Evolutionary conservation across 805 yeast genomes (phyloP), one percentile per base, ranked within the genome.

Genomic region (Barnettozyma botsteinii): DNA sequence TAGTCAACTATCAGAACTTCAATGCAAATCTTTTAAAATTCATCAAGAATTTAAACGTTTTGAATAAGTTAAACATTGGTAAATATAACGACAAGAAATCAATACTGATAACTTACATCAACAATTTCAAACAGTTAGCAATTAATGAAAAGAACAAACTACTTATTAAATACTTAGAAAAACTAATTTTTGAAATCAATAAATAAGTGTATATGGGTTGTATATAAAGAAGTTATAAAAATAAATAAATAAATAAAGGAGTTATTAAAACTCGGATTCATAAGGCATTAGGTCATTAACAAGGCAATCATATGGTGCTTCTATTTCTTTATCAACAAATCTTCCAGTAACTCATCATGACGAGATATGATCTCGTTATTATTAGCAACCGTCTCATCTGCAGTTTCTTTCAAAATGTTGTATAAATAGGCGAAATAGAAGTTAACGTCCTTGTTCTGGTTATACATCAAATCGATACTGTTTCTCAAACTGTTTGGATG

Each of bases 401-500:
- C 49, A 5, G 36, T 30, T 14, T 40, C 40, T 21, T 43, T 46
- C 18, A 46, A 18, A 3, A 33, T 32, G 20, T 35, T 33, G 29
- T 46, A 46, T 12, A 46, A 28, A 17, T 34, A 35, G 12, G 38
- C 40, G 31, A 46, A 46, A 37, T 42, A 37, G 27, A 40, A 43
- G 17, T 35, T 31, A 12, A 40, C 44, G 18, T 46, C 49, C 22
- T 42, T 43, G 37, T 46, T 46, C 24, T 46, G 36, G n/a, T 35
- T 33, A 24, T 43, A 36, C 48, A 41, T 41, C 17, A 29, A 11
- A 24, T 35, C 28, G 19, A 43, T 19, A 23, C 26, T 38, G 30
- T 43, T 37, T 20, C 29, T 28, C 18, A 31, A 17, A 14, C 41
- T 30, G 21, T 34, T 30, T 21, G 37, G 35, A 18, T 40, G 39